A percentile compares a stretch with the other conserved stretches of the same genome.
Conservation (phyloP, 805 yeast genomes). For the Candida glaebosa region DNA sequence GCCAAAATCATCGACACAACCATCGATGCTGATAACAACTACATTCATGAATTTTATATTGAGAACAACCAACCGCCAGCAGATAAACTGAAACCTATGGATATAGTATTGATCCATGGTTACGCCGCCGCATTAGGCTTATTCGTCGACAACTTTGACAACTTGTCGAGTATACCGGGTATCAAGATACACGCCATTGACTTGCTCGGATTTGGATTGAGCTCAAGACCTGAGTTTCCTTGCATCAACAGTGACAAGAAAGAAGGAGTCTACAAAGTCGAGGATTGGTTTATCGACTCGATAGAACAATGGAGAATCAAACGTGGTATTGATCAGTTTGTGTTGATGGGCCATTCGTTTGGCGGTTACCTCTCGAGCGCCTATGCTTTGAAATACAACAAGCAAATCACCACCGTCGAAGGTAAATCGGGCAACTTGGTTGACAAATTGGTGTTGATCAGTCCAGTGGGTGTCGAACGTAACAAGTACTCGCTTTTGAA, state of each 20-base stretch:
- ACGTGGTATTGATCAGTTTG: constrained; percentile 31
- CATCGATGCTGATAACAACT: constrained; percentile 47
- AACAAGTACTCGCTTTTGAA: constrained; percentile 27
- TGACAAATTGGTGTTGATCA: constrained; percentile 36
- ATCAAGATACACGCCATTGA: constrained; percentile 65
- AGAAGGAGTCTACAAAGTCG: constrained; percentile 33
- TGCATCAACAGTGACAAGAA: constrained; percentile 24
- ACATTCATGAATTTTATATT: constrained; percentile 75
- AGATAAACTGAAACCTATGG: constrained; percentile 20
- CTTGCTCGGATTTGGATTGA: constrained; percentile 67
- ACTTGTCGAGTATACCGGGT: constrained; percentile 46
- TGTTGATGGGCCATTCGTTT: constrained; percentile 42
- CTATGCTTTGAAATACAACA: constrained; percentile 40
- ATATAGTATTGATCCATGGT: constrained; percentile 82
- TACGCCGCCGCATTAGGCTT: constrained; percentile 90
- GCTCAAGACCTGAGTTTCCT: constrained; percentile 53
- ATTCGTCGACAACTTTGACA: constrained; percentile 65
- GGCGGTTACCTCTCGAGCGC: constrained; percentile 45
- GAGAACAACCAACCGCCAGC: constrained; percentile 42
- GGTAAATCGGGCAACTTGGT: constrained; percentile 21
- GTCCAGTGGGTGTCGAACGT: constrained; percentile 44
- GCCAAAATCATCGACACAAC: constrained; percentile 52
- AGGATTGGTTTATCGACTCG: constrained; percentile 43
- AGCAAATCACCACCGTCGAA: constrained; percentile 13
- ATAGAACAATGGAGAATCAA: constrained; percentile 41